Conservation (phyloP, 495 filamentous ascomycete species). For the Baudoinia panamericana region DNA sequence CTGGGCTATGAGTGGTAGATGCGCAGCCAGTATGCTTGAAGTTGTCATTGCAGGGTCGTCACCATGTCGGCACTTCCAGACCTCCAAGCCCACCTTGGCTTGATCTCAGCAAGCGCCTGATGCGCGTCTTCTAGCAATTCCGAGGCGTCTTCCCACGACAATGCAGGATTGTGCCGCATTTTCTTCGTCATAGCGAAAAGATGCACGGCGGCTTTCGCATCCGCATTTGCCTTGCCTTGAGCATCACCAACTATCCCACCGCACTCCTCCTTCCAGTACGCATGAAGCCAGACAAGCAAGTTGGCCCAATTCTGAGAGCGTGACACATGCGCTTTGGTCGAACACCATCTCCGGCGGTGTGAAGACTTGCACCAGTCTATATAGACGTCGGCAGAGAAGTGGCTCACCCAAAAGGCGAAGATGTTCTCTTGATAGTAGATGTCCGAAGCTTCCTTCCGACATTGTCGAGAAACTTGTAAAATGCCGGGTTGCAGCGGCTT, state of each 20-base stretch:
- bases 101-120: conserved; percentile 2
- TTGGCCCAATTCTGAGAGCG: conserved; percentile 7
- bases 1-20: too few relatives aligned
- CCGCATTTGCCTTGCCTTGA: conserved; percentile 2
- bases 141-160: conserved; percentile 2
- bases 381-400: conserved; percentile 2
- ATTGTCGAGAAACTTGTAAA: neutral
- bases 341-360: neutral
- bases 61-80: neutral
- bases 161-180: neutral
- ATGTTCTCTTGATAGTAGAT: conserved; percentile 11
- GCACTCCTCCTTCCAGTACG: conserved; percentile 5
- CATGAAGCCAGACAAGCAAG: conserved; percentile 2
- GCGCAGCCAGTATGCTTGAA: too few relatives aligned
- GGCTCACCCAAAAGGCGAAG: neutral
- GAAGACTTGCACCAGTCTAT: conserved; percentile 2
- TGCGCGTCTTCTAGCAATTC: conserved; percentile 2
- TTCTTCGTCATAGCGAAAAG: conserved; percentile 6
- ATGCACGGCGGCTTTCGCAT: conserved; percentile 3
- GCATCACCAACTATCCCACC: neutral
- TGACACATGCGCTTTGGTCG: conserved; percentile 1
- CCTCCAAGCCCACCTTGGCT: conserved; percentile 6
- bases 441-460: conserved; percentile 1
- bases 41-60: neutral
- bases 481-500: conserved; percentile 1